Base-by-base conservation (phyloP, 2,329 filamentous ascomycete species). In the Scorias spongiosa region DNA sequence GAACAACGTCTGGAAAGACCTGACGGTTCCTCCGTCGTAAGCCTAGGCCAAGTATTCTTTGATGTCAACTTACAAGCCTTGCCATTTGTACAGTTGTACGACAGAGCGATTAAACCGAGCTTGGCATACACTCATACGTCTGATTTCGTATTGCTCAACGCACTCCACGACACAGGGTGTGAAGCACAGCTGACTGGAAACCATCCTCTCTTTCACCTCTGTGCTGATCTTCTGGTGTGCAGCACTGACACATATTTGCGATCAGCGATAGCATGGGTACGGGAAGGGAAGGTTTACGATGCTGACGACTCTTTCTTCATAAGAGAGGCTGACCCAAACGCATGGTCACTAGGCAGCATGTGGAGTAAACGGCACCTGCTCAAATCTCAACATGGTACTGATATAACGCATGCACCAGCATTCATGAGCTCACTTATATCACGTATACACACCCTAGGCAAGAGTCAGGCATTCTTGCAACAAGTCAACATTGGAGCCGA, bases 391-490 rank as follows among this genome's bases (percentile, higher is more conserved):
- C 20, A 26, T 26, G 20, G 4, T 26, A 66, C 10, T 76, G 78
- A 1, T 61, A 71, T 2, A 67, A 76, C 14, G 18, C 77, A 81
- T 52, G 79, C 81, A 0, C 88, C 89, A 0, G 71, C 66, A 2
- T 95, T 94, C 50, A 69, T 95, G 4, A 75, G 79, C 34, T 72
- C 80, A 2, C 75, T 80, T 2, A 77, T 76, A 0, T 65, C 68
- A 18, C 82, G 79, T 48, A 85, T 95, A 32, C 89, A 94, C 54
- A 86, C 80, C 1, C 80, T 85, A 1, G 89, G 89, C 0, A 95
- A 95, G 62, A 93, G 82, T 53, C 80, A 91, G 44, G 76, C 91
- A 1, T 81, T 95, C 39, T 65, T 95, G n/a, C 80, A 80, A 47
- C 75, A 81, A 40, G 68, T 94, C 10, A 76, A 78, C 44, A 47